Evolutionary conservation across 2,329 filamentous ascomycete genomes (phyloP).

Genomic region (Cryphonectria naterciae): DNA sequence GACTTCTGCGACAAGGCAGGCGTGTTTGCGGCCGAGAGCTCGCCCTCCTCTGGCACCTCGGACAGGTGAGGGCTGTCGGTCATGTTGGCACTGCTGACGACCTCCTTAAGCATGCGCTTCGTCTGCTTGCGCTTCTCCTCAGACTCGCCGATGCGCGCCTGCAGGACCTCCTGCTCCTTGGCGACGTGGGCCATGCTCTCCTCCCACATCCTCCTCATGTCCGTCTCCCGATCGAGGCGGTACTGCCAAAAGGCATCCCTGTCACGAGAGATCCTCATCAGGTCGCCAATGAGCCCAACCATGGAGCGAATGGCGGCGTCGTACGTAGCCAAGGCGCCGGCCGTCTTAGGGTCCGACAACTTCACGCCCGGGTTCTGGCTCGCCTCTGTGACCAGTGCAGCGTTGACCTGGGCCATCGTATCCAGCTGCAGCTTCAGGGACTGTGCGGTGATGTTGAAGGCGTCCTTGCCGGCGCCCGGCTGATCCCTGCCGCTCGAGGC

Average conservation of each 20-base stretch:
- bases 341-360: constrained; percentile 76
- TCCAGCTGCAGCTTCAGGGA: constrained; percentile 93
- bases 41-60: constrained; percentile 39
- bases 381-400: constrained; percentile 76
- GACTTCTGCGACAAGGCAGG: constrained; percentile 43
- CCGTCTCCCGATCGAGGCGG: constrained; percentile 84
- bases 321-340: constrained; percentile 81
- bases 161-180: constrained; percentile 87
- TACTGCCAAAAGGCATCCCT: constrained; percentile 98
- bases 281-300: constrained; percentile 80
- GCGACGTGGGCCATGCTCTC: constrained; percentile 99
- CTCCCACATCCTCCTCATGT: constrained; percentile 96
- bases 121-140: constrained; percentile 89
- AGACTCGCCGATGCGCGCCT: constrained; percentile 84
- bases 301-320: constrained; percentile 88
- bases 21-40: constrained; percentile 33
- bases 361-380: constrained; percentile 69
- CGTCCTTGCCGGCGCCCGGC: constrained; percentile 80
- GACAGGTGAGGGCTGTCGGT: constrained; percentile 42
- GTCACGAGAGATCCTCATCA: constrained; percentile 90
- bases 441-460: constrained; percentile 95
- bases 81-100: constrained; percentile 61
- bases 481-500: constrained; percentile 78
- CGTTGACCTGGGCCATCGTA: constrained; percentile 81
- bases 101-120: constrained; percentile 86